Conservation (phyloP, 2,329 filamentous ascomycete genomes). For the Penicillium sp. region DNA sequence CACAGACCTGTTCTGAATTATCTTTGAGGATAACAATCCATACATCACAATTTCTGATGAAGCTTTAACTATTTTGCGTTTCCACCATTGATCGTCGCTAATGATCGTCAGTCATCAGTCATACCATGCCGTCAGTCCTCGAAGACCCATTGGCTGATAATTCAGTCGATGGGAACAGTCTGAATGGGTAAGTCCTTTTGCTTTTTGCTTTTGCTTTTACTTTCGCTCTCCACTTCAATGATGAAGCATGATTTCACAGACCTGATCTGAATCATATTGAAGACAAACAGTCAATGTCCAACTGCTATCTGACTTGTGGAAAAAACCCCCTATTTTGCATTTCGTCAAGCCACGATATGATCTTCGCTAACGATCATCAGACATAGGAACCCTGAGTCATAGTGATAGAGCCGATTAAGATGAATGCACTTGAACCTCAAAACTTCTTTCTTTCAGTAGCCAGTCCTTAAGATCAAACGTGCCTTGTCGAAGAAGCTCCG, state of each 20-base stretch:
- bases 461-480: not conserved
- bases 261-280: conserved; percentile 67
- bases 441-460: not conserved
- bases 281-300: conserved; percentile 45
- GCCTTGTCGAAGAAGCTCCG: not conserved
- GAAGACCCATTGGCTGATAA: not conserved
- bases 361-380: conserved; percentile 1
- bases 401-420: not conserved
- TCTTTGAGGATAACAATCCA: conserved; percentile 49
- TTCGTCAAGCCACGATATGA: not conserved
- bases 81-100: not conserved
- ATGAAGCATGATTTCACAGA: conserved; percentile 58
- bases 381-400: not conserved
- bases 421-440: not conserved
- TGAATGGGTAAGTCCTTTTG: conserved; percentile 8
- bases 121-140: not conserved
- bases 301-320: conserved; percentile 47
- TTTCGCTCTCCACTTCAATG: conserved; percentile 36
- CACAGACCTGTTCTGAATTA: conserved; percentile 67
- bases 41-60: not conserved
- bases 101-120: not conserved
- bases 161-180: not conserved
- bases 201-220: not conserved
- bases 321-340: not conserved
- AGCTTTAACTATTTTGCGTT: conserved; percentile 3